These are phyloP conservation scores for Suillus variegatus DNA, from an alignment of 768 basidiomycete genomes.

Conservation along the genomic window DNA sequence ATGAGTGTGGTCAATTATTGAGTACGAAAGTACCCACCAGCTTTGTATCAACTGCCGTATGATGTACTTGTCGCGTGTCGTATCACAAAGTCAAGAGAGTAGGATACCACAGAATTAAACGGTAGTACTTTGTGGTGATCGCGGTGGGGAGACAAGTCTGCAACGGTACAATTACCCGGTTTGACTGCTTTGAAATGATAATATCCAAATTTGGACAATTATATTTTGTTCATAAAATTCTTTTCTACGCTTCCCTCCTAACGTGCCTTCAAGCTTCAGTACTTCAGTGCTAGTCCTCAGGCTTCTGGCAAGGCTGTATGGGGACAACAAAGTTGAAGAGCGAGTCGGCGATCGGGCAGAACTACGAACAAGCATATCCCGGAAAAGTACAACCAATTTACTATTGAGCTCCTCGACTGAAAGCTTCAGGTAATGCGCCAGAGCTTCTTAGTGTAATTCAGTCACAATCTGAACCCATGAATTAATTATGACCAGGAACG, in stretches of 20 bases:
- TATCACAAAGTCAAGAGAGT: neutral
- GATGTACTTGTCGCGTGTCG: neutral
- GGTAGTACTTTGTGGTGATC: constrained; percentile 2
- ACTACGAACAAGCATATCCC: neutral
- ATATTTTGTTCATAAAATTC: constrained; percentile 3
- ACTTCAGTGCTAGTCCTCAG: neutral
- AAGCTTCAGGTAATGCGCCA: neutral
- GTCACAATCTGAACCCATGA: neutral
- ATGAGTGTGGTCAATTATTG: neutral
- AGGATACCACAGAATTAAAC: constrained; percentile 2
- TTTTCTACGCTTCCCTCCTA: neutral
- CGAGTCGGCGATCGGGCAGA: neutral
- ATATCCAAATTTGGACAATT: neutral
- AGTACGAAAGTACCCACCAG: neutral
- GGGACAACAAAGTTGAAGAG: neutral
- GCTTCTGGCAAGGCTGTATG: neutral
- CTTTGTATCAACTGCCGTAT: constrained; percentile 5
- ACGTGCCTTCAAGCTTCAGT: neutral
- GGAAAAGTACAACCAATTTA: neutral
- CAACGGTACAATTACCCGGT: constrained; percentile 5
- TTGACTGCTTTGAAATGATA: constrained; percentile 4
- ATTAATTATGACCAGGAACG: neutral
- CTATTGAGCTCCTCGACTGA: neutral
- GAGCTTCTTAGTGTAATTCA: neutral
- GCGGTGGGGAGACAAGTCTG: constrained; percentile 7